Base-by-base conservation (phyloP, 2,329 filamentous ascomycete species). In the Amesomyces nigricolor region DNA sequence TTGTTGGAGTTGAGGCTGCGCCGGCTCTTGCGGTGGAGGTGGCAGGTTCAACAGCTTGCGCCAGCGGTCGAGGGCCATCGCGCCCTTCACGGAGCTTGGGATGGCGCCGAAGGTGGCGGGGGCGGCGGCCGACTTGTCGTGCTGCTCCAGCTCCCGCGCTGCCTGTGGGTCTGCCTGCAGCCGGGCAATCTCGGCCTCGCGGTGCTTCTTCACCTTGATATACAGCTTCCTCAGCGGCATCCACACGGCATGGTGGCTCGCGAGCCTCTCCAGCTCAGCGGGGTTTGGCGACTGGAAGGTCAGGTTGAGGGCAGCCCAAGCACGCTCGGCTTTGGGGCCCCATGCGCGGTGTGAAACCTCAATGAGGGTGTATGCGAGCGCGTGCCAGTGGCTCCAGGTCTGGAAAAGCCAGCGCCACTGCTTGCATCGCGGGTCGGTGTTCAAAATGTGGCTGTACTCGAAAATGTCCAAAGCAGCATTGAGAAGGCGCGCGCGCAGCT, bases 331-430 rank as follows among this genome's bases (percentile, higher is more conserved):
- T 4, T 72, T 68, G 1, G 75, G 68, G 10, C 74, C 74, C 74
- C 75, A 78, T 1, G 72, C 69, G 0, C 74, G 69, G 3, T 73
- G 73, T 13, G 72, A 74, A 1, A 76, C 67, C 61, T 82, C 78
- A 11, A 82, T 71, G 29, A 83, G 62, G 0, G 82, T 70, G 60
- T 79, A 83, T 0, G 79, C 78, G 3, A 82, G 74, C 4, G 80
- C 78, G 59, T 82, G 75, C 78, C 80, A 83, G 57, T 82, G 79
- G 0, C 76, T 79, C 63, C 81, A 82, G 0, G 78, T 80, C 61
- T 81, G 77, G 65, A 80, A 82, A 5, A 81, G 68, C 81, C 81
- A 84, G 16, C 78, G 76, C 75, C 78, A 82, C 46, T 76, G 75
- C 9, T 72, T 73, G 51, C 72, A 75, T 14, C 68, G 70, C 2